Conservation (phyloP, 1,139 yeast genomes). For the Blastobotrys apis region DNA sequence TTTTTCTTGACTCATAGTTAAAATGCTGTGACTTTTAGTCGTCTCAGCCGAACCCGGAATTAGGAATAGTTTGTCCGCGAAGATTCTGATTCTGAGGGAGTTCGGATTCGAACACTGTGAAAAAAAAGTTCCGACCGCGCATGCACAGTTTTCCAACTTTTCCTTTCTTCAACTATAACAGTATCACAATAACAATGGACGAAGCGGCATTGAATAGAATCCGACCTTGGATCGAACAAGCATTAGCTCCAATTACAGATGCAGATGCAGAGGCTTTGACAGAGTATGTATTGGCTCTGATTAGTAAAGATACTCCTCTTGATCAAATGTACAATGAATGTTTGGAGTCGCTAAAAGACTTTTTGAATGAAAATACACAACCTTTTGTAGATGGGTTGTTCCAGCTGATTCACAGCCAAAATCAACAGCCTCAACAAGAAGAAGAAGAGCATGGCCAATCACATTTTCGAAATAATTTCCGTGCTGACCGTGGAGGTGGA, state of each 20-base stretch:
- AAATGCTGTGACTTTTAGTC: too few relatives aligned
- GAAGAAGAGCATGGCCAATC: slow-evolving; percentile 16
- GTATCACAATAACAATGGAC: slow-evolving; percentile 17
- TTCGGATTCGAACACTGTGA: too few relatives aligned
- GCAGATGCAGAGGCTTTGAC: slow-evolving; percentile 44
- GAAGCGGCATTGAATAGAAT: slow-evolving; percentile 23
- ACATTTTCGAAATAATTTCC: slow-evolving; percentile 22
- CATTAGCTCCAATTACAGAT: slow-evolving; percentile 35
- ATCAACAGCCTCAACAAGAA: neutral
- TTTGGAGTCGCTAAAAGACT: slow-evolving; percentile 38
- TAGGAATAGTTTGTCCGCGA: too few relatives aligned
- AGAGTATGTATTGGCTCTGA: slow-evolving; percentile 44
- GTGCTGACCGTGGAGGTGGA: slow-evolving; percentile 14
- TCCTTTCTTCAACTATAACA: too few relatives aligned
- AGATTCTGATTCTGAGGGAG: too few relatives aligned
- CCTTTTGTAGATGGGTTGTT: slow-evolving; percentile 34
- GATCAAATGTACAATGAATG: slow-evolving; percentile 35
- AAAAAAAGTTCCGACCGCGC: neutral
- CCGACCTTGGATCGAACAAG: slow-evolving; percentile 38
- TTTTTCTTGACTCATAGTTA: too few relatives aligned
- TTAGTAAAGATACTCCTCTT: slow-evolving; percentile 36
- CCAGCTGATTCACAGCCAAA: slow-evolving; percentile 11
- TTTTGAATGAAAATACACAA: slow-evolving; percentile 30
- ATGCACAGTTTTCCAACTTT: too few relatives aligned
- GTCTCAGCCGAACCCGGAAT: too few relatives aligned